phyloP scores from a whole-genome alignment of 75 land plant genomes.

The Sequoia sempervirens region DNA sequence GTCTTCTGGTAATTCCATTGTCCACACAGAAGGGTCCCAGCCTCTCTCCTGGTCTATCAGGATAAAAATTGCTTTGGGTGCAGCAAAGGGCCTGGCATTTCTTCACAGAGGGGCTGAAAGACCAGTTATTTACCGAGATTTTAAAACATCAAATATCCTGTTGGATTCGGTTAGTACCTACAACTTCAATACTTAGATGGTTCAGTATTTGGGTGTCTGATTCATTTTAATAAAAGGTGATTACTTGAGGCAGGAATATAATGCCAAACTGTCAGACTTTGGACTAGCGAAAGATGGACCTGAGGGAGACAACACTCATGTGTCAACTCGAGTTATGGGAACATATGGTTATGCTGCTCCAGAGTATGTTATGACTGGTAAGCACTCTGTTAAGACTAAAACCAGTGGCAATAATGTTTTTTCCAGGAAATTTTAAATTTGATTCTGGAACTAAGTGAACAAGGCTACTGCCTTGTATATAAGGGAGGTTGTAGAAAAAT shows the following conservation, averaged over 20 bases:
- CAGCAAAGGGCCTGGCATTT: slow-evolving; percentile 74
- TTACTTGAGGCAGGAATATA: slow-evolving; percentile 40
- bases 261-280: slow-evolving; percentile 83
- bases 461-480: not conserved
- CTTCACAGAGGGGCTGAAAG: slow-evolving; percentile 48
- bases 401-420: not conserved
- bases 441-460: not conserved
- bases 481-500: not conserved
- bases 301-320: slow-evolving; percentile 74
- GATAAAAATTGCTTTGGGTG: slow-evolving; percentile 67
- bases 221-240: not conserved
- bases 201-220: not conserved
- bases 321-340: slow-evolving; percentile 84
- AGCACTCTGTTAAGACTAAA: not conserved
- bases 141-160: slow-evolving; percentile 73
- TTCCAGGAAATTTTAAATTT: not conserved
- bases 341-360: slow-evolving; percentile 87
- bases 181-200: slow-evolving; percentile 3
- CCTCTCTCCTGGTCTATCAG: slow-evolving; percentile 73
- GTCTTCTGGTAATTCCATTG: not conserved
- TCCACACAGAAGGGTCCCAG: slow-evolving; percentile 42
- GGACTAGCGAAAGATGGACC: slow-evolving; percentile 87
- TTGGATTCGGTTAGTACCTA: slow-evolving; percentile 47
- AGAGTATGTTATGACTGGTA: slow-evolving; percentile 87
- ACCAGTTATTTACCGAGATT: slow-evolving; percentile 70